Evolutionary conservation across 805 yeast genomes (phyloP), one percentile per base, ranked within the genome.

Genomic region (Limtongia smithiae): DNA sequence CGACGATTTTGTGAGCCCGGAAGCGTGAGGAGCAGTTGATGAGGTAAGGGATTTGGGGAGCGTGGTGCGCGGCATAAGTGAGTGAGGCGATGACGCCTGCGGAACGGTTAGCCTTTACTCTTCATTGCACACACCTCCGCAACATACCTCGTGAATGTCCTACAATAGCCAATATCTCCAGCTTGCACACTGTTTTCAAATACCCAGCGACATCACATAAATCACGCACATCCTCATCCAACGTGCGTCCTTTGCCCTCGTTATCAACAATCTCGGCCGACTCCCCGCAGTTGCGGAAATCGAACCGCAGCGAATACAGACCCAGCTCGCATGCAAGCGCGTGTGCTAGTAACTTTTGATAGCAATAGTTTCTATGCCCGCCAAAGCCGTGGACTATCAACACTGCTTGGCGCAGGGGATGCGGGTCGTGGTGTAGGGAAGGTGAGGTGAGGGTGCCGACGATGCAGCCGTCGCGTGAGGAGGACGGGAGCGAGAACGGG

Each of bases 201-300:
- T 67, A 73, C 21, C 68, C 63, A 37, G 70, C 66, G 12, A 78
- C 74, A 0, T 71, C 60, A 21, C 76, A 79, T 35, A 87, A 69
- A 64, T 90, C 96, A 38, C 77, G 80, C 2, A 81, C 54, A 65
- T 90, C 97, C 50, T 79, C 82, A 0, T 62, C 66, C 3, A 89
- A 62, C 0, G 75, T 68, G 44, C 96, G 72, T 0, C 50, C 50
- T 31, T 62, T 64, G 1, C 62, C 59, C 43, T 68, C 67, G 3
- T 61, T 69, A n/a, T n/a, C n/a, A n/a, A n/a, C n/a, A 39, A 68
- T 69, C 17, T 73, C 81, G 22, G 77, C 82, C 2, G 95, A 85
- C 49, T 77, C 79, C 1, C 97, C 97, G 65, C 93, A 83, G 5
- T 84, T 84, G 48, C 96, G 73, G 61, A 90, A 89, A 66, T 90